phyloP scores from a whole-genome alignment of 2,329 filamentous ascomycete genomes.

The Mycogone perniciosa region DNA sequence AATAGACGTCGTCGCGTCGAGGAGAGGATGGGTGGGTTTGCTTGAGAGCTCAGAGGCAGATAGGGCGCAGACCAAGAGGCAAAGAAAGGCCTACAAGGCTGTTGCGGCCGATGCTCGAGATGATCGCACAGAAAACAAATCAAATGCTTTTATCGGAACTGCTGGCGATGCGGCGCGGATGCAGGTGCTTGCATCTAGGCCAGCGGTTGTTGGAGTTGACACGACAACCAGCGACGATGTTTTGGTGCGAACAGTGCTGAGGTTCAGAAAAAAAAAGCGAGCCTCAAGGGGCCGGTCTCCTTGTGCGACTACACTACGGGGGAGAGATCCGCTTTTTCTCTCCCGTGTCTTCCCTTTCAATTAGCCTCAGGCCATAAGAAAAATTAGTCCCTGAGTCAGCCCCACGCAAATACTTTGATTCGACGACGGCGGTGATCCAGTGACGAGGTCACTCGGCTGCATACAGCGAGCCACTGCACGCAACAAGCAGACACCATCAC shows the following conservation, averaged over 20 bases:
- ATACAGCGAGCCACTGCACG: too few relatives aligned
- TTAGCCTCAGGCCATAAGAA: background rate
- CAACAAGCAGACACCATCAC: too few relatives aligned
- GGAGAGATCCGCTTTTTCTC: constrained; percentile 3
- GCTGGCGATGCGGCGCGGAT: constrained; percentile 6
- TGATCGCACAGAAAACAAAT: background rate
- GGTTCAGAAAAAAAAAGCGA: constrained; percentile 8
- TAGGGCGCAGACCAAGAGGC: background rate
- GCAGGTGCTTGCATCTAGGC: constrained; percentile 3
- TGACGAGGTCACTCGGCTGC: too few relatives aligned
- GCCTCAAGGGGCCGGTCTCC: constrained; percentile 9
- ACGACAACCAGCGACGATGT: constrained; percentile 11
- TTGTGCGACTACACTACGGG: background rate
- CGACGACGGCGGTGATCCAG: too few relatives aligned
- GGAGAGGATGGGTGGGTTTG: background rate
- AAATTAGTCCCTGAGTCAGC: background rate
- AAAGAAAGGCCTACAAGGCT: background rate
- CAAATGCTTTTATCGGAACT: background rate
- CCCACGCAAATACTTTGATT: too few relatives aligned
- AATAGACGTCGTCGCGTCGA: too few relatives aligned
- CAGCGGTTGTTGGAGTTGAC: constrained; percentile 6
- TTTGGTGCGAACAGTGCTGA: constrained; percentile 4
- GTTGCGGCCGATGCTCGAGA: background rate
- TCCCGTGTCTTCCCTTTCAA: background rate
- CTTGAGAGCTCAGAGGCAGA: background rate